Evolutionary conservation across 805 yeast genomes (phyloP), one percentile per base, ranked within the genome.

Genomic region (Zygosaccharomyces rouxii): DNA sequence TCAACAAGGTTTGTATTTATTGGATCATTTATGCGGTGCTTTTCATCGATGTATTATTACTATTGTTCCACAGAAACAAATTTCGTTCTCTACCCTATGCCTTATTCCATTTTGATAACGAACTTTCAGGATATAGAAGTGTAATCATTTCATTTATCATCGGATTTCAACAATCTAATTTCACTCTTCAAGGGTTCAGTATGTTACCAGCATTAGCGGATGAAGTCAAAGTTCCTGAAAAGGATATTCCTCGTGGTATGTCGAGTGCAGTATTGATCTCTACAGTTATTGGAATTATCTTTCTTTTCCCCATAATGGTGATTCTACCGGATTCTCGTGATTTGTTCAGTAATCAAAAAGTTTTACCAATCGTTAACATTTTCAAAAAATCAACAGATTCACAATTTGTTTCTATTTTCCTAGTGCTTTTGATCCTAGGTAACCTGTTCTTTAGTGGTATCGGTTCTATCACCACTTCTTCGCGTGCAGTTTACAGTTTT

Each of bases 161-260:
- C 38, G 94, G 94, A 0, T 76, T 87, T 49, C 89, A 84, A 65
- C 84, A 86, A 53, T 81, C 89, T 1, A 81, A 86, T 28, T 84
- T 85, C 66, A 86, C 92, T 19, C 72, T 86, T 60, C 87, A 86
- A 51, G 95, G 94, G 0, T 87, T 84, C 64, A 92, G 92, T 23
- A 81, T 86, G 78, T 71, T 87, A 23, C 86, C 88, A 16, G 82
- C 92, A 5, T 78, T 87, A 72, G 81, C 89, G 41, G 95, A 87
- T 58, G 95, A 87, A 66, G 94, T 87, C 13, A 77, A 81, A 53
- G 72, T 72, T 19, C 92, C 95, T 0, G 94, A 87, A 60, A 76
- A 70, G 48, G 82, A 80, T 44, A 83, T 87, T 58, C 89, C 95
- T 13, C 76, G 77, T 54, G 94, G 94, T 4, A 79, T 87, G 60